A percentile compares a stretch with the other conserved stretches of the same genome.
These are phyloP conservation scores for Erodium trifolium DNA, from an alignment of 441 rosid species.

Conservation along the genomic window DNA sequence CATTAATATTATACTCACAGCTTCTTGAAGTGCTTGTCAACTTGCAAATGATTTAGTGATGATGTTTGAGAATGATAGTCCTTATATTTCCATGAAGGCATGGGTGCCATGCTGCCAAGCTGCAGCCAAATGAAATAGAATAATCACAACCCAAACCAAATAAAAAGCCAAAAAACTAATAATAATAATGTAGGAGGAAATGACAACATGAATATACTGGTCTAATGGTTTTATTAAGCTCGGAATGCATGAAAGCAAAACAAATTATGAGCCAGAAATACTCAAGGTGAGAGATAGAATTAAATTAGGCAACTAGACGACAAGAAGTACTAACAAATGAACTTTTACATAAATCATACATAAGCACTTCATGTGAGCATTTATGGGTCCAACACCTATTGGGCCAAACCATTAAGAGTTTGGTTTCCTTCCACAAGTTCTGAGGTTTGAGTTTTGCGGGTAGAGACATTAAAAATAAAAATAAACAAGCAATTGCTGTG, in stretches of 20 bases:
- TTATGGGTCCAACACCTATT: background rate
- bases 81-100: conserved; percentile 45
- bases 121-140: conserved; percentile 30
- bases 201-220: background rate
- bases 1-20: conserved; percentile 45
- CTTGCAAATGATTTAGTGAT: conserved; percentile 30
- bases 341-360: background rate
- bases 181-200: background rate
- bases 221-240: background rate
- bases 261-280: background rate
- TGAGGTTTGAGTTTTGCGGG: background rate
- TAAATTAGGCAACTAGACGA: background rate
- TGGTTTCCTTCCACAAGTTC: background rate
- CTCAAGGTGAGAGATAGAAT: background rate
- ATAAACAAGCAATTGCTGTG: background rate
- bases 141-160: conserved; percentile 7
- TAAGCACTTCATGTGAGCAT: background rate
- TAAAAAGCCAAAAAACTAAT: background rate
- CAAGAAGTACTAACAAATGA: background rate
- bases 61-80: conserved; percentile 29
- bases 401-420: background rate
- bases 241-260: background rate
- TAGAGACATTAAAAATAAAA: background rate
- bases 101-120: conserved; percentile 36
- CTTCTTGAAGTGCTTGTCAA: conserved; percentile 75